Evolutionary conservation across 352 stramenopile genomes (phyloP), one percentile per base, ranked within the genome.

Genomic region (Phytophthora uliginosa): DNA sequence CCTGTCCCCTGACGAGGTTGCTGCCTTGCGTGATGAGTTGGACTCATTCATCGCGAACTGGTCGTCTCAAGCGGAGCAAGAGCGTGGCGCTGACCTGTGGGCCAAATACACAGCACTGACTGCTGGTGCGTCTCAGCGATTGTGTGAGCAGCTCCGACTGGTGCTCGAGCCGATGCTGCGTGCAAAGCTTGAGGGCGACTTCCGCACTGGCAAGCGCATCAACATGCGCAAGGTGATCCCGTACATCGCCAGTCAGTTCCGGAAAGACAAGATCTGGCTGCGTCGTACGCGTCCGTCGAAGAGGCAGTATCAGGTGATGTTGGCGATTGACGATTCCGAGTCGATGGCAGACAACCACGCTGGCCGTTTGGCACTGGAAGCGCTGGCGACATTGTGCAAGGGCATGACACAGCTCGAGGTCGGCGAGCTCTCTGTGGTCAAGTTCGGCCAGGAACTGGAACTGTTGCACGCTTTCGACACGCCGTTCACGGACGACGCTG

Each of bases 241-340:
- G 31, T 99, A 99, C 85, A 99, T 99, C 71, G 98, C 98, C n/a
- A 99, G 91, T 73, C 97, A 99, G 67, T 99, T 99, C 83, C 89
- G 98, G 33, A 99, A 99, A 79, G 98, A 99, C 84, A 99, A 99
- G 81, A 99, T 99, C 74, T 99, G 98, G 98, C 88, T 99, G 60
- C 90, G 98, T 31, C 89, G 98, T 47, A 99, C 98, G 31, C 99
- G 99, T 66, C 98, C 98, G 31, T 98, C 94, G 6, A 99, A 99
- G 78, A 88, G 98, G 31, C 93, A 98, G 72, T 99, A 99, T 81
- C 94, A 99, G 77, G 94, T 99, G 15, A 95, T 99, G 81, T 81
- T 99, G 38, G 98, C 98, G 4, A 99, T 99, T 50, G 98, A 99
- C 82, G 96, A 99, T 84, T 99, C 98, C 7, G 94, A 99, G 81